Base-by-base conservation (phyloP, 2,329 filamentous ascomycete species). In the Cladobotryum mycophilum region DNA sequence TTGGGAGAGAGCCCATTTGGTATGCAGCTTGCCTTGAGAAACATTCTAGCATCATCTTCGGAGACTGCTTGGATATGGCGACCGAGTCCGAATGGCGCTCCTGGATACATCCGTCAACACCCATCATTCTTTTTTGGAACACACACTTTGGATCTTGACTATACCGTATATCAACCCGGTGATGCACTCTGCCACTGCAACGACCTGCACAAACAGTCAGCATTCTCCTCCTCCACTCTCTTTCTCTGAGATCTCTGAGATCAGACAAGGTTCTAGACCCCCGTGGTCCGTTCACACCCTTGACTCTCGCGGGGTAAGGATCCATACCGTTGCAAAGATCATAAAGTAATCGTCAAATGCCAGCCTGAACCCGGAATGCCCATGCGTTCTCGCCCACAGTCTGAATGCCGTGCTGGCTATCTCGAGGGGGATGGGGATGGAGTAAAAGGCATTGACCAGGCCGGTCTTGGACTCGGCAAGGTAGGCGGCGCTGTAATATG, bases 271-370 rank as follows among this genome's bases (percentile, higher is more conserved):
- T 30, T 30, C 25, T 11, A 30, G 25, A 11, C 25, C 25, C 25
- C 25, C 25, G 6, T 30, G 25, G 25, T 8, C 25, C 6, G 25
- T 30, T 30, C 25, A 30, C 25, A 30, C 8, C 25, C 25, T 30
- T 30, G 25, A 25, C n/a, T 25, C 14, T 42, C 15, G 15, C 12
- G 5, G n/a, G 18, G 6, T 13, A 14, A 11, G 17, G 9, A 25
- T 14, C 30, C 53, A 38, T 51, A 55, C 52, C 45, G 51, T 52
- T 18, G 51, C 48, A 45, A 48, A 53, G 14, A 55, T 53, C 51
- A 55, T 55, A 12, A 55, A 35, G 44, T 54, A 55, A 35, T 55
- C 53, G 17, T 53, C 53, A 49, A 46, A 54, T 2, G 48, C 33
- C 4, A 47, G 22, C 11, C 42, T 20, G 38, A 47, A 43, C 22